Percentiles rank a stretch among this genome's conserved stretches.
Conservation (phyloP, 2,329 filamentous ascomycete species). For the Aurifilum marmelostoma region DNA sequence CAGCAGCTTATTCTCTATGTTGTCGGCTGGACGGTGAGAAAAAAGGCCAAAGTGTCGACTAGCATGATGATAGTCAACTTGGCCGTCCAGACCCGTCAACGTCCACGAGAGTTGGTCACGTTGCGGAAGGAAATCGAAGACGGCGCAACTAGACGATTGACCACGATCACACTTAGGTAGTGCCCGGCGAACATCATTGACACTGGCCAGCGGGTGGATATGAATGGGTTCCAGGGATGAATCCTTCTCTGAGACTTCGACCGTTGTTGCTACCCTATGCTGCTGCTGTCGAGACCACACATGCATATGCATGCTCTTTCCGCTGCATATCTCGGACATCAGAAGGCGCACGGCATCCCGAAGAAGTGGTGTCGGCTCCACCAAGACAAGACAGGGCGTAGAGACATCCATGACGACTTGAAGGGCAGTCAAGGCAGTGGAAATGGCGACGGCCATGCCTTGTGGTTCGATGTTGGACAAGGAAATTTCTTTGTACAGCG, state of each 20-base stretch:
- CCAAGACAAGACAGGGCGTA: constrained; percentile 32
- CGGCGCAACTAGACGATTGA: neutral
- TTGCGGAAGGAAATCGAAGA: constrained; percentile 41
- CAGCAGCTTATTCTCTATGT: neutral
- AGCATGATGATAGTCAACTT: constrained; percentile 34
- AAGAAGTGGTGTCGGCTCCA: constrained; percentile 35
- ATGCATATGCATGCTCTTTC: constrained; percentile 26
- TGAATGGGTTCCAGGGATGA: neutral
- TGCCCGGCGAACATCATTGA: constrained; percentile 36
- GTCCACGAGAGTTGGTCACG: constrained; percentile 34
- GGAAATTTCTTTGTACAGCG: neutral
- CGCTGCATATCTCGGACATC: constrained; percentile 1
- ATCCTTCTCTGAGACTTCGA: neutral
- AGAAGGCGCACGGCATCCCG: neutral
- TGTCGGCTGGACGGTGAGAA: neutral
- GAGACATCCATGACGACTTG: neutral
- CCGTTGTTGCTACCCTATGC: constrained; percentile 9
- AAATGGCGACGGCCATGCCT: neutral
- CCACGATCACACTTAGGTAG: constrained; percentile 32
- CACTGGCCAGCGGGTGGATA: constrained; percentile 16
- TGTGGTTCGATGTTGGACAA: neutral
- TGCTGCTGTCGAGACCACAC: constrained; percentile 34
- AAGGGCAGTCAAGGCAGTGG: neutral
- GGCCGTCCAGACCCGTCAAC: constrained; percentile 32
- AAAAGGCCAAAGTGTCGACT: neutral